These are phyloP conservation scores for Fusarium fujikuroi DNA, from an alignment of 2,329 filamentous ascomycete species.

Conservation along the genomic window DNA sequence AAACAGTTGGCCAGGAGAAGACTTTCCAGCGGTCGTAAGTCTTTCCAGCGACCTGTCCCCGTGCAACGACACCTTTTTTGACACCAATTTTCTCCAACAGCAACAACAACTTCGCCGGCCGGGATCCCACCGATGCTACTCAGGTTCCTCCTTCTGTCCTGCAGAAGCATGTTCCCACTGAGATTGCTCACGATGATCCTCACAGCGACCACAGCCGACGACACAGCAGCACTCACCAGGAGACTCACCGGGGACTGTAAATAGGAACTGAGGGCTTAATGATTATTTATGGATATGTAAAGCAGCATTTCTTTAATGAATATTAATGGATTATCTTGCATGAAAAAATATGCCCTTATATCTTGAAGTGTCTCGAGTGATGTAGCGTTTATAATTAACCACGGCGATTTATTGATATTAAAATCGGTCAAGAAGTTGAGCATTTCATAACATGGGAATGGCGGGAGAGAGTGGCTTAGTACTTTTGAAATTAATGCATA, in stretches of 20 bases:
- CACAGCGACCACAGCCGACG: conserved; percentile 57
- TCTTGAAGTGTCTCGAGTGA: too few relatives aligned
- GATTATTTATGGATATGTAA: conserved; percentile 37
- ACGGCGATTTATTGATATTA: too few relatives aligned
- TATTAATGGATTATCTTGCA: conserved; percentile 23
- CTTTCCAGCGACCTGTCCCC: conserved; percentile 9
- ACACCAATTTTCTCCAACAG: conserved; percentile 25
- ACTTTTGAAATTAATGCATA: too few relatives aligned
- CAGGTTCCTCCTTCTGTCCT: conserved; percentile 68
- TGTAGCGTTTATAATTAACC: too few relatives aligned
- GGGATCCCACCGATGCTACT: conserved; percentile 65
- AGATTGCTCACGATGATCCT: conserved; percentile 57
- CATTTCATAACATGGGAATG: neutral
- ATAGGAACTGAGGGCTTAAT: neutral
- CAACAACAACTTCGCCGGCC: conserved; percentile 32
- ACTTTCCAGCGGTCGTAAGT: conserved; percentile 54
- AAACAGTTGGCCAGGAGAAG: conserved; percentile 63
- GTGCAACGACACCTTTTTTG: conserved; percentile 13
- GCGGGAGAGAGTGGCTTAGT: neutral
- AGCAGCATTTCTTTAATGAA: conserved; percentile 27
- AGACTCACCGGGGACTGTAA: conserved; percentile 60
- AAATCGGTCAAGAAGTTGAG: neutral
- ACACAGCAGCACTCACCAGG: conserved; percentile 61
- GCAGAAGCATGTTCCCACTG: conserved; percentile 57
- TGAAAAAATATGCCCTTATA: too few relatives aligned